Evolutionary conservation across 2,329 filamentous ascomycete genomes (phyloP), one percentile per base, ranked within the genome.

Genomic region (Thelonectria discophora): DNA sequence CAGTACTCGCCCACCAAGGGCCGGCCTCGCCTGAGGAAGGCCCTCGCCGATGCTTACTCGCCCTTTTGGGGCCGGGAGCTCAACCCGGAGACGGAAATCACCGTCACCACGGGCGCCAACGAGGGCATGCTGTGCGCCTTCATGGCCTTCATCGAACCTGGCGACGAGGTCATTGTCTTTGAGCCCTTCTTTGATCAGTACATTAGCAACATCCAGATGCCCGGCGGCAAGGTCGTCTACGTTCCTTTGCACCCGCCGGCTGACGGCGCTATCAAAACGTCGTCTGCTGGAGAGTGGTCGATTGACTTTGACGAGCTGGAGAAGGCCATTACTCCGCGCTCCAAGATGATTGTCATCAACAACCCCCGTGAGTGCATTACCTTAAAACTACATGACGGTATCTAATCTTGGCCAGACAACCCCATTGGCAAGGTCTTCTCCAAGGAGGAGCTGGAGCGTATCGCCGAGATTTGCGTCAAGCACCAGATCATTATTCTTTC

Each of bases 161-260:
- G 93, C 12, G 95, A 99, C 74, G 95, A 99, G 78, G 95, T 97
- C 67, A 97, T 99, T 68, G 86, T 99, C 58, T 97, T 99, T 76
- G 95, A 99, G 81, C 95, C 95, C 11, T 99, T 97, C 80, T 99
- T 98, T 76, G 95, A 99, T 79, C 95, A 99, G 88, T 77, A 98
- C 77, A 97, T 99, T 69, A 93, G 90, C 82, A 99, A 99, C 79
- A 98, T 99, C 66, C 92, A 97, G 78, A 98, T 99, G 94, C 89
- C 95, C 1, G 95, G 95, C 53, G 95, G 95, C 68, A 96, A 90
- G 75, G 92, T 98, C 66, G 90, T 94, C 69, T 98, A 97, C 75
- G 94, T 98, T 21, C 94, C 95, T n/a, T 83, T 99, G 75, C 91
- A 95, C 64, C 94, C 95, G 27, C 95, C 95, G 10, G 84, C 86